phyloP scores from a whole-genome alignment of 352 stramenopile genomes.

The Globisporangium orthogonon region DNA sequence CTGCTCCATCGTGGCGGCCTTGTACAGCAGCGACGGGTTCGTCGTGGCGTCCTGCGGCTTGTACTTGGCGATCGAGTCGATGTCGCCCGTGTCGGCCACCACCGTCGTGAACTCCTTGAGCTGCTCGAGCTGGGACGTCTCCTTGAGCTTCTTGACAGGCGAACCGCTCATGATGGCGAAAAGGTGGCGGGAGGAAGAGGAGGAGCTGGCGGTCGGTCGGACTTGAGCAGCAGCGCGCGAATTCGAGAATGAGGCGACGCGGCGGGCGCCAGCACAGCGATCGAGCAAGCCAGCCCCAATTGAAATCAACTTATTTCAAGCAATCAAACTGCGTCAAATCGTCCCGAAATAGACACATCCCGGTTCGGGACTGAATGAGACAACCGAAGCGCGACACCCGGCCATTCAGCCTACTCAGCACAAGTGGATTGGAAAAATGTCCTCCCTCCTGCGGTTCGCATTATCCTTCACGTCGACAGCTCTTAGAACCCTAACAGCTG shows the following conservation, averaged over 20 bases:
- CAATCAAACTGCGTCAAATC: background rate
- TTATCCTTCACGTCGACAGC: no score
- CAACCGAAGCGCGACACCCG: no score
- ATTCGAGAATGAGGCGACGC: constrained; percentile 63
- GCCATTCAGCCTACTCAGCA: no score
- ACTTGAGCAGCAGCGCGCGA: constrained; percentile 35
- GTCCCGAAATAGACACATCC: background rate
- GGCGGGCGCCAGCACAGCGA: background rate
- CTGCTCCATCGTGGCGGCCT: constrained; percentile 93
- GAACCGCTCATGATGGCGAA: constrained; percentile 37
- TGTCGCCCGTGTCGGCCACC: constrained; percentile 97
- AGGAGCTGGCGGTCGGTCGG: constrained; percentile 8
- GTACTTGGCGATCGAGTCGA: constrained; percentile 87
- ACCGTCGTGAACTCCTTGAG: constrained; percentile 97
- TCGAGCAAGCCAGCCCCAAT: background rate
- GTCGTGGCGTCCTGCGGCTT: constrained; percentile 98
- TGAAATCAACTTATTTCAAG: background rate
- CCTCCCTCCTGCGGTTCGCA: no score
- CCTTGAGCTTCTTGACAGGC: constrained; percentile 73
- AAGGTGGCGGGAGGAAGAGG: background rate
- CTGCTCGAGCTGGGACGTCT: constrained; percentile 88
- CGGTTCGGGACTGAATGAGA: background rate
- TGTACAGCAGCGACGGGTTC: constrained; percentile 99
- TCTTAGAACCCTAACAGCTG: no score
- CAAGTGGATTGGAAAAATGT: no score